Percentiles rank a stretch among this genome's conserved stretches.
These are phyloP conservation scores for Vigna angularis DNA, from an alignment of 306 rosid genomes.

Conservation along the genomic window DNA sequence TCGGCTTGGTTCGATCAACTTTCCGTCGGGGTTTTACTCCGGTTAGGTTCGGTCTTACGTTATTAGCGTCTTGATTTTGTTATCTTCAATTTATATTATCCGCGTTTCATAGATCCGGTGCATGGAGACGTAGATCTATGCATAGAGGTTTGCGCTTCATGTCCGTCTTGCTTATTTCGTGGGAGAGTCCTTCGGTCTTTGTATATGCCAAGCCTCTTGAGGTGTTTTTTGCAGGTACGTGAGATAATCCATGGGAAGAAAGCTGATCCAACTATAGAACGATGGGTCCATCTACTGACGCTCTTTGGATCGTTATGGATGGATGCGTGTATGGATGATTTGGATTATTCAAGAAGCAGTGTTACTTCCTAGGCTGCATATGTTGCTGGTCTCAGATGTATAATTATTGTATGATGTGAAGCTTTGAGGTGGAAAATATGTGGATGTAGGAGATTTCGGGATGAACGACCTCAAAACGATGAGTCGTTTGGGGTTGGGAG, in stretches of 20 bases:
- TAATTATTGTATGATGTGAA: conserved; percentile 11
- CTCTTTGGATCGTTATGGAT: no score
- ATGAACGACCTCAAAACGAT: conserved; percentile 17
- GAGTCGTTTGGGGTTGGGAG: conserved; percentile 14
- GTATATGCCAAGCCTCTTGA: conserved; percentile 13
- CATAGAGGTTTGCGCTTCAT: conserved; percentile 10
- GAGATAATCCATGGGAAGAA: not conserved
- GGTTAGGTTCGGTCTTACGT: not conserved
- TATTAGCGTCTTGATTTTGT: not conserved
- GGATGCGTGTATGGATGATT: not conserved
- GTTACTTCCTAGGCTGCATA: not conserved
- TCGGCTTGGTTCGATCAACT: not conserved
- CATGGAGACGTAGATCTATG: not conserved
- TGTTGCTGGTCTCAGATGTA: conserved; percentile 27
- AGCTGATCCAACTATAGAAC: not conserved
- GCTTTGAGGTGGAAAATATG: not conserved
- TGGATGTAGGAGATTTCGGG: conserved; percentile 66
- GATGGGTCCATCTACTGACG: not conserved
- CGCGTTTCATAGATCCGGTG: not conserved
- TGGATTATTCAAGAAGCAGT: rapidly evolving
- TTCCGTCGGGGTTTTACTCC: not conserved
- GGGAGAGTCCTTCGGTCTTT: conserved; percentile 5
- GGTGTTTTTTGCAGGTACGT: conserved; percentile 44
- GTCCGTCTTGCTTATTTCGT: conserved; percentile 19
- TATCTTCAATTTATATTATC: not conserved